phyloP scores from a whole-genome alignment of 352 stramenopile species.

The Pelagophyceae sp. region DNA sequence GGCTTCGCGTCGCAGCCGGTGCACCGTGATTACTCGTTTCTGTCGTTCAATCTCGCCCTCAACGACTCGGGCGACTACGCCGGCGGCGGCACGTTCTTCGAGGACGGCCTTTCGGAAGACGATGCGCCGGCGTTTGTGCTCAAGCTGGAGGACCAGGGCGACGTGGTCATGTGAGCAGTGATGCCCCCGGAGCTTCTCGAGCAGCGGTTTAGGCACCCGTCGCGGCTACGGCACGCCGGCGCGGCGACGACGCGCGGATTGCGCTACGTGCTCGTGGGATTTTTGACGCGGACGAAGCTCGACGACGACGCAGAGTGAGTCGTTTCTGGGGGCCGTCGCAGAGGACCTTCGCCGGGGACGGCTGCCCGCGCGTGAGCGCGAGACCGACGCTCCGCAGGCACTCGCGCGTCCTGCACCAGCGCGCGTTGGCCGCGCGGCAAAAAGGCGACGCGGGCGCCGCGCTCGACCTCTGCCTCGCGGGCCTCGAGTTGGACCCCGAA shows the following conservation, averaged over 20 bases:
- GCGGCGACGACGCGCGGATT: neutral
- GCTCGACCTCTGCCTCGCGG: neutral
- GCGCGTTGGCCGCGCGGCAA: neutral
- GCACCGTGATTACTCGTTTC: neutral
- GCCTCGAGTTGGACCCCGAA: neutral
- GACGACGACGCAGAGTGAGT: neutral
- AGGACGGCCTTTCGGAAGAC: neutral
- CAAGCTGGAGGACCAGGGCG: neutral
- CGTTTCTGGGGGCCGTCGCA: neutral
- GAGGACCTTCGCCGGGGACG: too few relatives aligned
- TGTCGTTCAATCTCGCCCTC: conserved; percentile 1
- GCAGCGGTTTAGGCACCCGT: too few relatives aligned
- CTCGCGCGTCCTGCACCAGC: neutral
- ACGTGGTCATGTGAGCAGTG: neutral
- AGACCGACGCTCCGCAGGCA: too few relatives aligned
- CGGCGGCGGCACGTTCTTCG: conserved; percentile 8
- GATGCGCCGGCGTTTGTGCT: neutral
- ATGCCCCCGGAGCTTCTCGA: too few relatives aligned
- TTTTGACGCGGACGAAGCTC: neutral
- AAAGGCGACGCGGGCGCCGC: neutral
- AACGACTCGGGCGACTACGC: neutral
- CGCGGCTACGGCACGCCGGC: neutral
- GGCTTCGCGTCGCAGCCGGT: conserved; percentile 5
- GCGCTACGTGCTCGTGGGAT: conserved; percentile 5
- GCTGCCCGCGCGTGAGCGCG: too few relatives aligned